Evolutionary conservation across 179 eudicot genomes (phyloP).

Genomic region (Pouteria campechiana): DNA sequence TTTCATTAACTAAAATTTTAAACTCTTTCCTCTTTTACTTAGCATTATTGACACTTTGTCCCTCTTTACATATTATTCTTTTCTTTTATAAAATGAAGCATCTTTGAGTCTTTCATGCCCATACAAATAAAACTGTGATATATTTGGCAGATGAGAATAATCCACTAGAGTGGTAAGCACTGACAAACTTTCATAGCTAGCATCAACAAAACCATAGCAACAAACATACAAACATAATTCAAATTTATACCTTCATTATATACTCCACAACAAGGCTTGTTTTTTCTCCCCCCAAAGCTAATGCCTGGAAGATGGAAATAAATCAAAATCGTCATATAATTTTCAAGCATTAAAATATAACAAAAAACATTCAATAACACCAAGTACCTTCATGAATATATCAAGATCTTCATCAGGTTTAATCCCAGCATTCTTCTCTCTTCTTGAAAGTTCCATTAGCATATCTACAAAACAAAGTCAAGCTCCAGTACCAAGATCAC

Average conservation of each 20-base stretch:
- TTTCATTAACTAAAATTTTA: too few species aligned
- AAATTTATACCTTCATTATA: constrained; percentile 68
- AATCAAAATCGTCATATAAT: not conserved
- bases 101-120: too few species aligned
- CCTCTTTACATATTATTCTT: too few species aligned
- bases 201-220: too few species aligned
- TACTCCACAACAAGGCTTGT: constrained; percentile 71
- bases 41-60: too few species aligned
- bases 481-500: constrained; percentile 11
- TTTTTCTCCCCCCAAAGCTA: constrained; percentile 69
- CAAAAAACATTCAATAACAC: not conserved
- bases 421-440: constrained; percentile 63
- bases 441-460: constrained; percentile 91
- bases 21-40: too few species aligned
- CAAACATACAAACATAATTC: too few species aligned
- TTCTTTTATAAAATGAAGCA: too few species aligned
- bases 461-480: constrained; percentile 44
- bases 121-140: too few species aligned
- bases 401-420: constrained; percentile 94
- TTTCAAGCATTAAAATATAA: not conserved
- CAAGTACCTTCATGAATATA: constrained; percentile 73
- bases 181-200: too few species aligned
- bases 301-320: constrained; percentile 36
- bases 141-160: too few species aligned
- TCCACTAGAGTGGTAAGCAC: too few species aligned